Base-by-base conservation (phyloP, 169 alveolate genomes). In the Plasmodium relictum region DNA sequence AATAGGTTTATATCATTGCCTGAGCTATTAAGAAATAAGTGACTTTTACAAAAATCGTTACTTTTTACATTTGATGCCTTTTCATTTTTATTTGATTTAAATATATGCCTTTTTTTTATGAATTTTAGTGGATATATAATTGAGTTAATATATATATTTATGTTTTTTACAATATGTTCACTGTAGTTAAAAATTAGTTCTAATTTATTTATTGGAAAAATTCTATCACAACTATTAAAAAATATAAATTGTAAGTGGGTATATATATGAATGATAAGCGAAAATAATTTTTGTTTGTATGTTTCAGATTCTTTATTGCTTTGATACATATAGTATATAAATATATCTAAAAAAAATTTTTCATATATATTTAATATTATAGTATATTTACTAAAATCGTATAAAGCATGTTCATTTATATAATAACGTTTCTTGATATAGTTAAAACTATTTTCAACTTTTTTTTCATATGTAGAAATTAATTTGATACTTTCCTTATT, bases 281-380 rank as follows among this genome's bases (percentile, higher is more conserved):
- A 18, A n/a, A 16, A 7, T 18, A 70, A 31, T 48, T 24, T 52
- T 48, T 22, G 16, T 45, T 24, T 37, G 41, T 61, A 24, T 61
- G 9, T 1, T 18, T 61, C 14, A 9, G 39, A 58, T 58, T 37
- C 0, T 9, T 44, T 20, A 41, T 37, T 39, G 31, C 31, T 31
- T 56, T 56, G 45, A 59, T 78, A 56, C 16, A 78, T 31, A 31
- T 54, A 63, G 56, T 63, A 65, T 10, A 16, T 42, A 31, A 78
- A 50, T 41, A 63, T 2, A 2, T 78, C 52, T 50, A 65, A 41
- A 20, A 78, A 24, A 65, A 44, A 78, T 31, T 78, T 78, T 12
- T 44, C 69, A 50, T 58, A 78, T 10, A 78, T 16, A 42, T 78
- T 78, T 78, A 78, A 66, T 37, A 78, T 6, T 37, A 78, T 78